Evolutionary conservation across 768 basidiomycete genomes (phyloP).

Genomic region (Tricholomella constricta): DNA sequence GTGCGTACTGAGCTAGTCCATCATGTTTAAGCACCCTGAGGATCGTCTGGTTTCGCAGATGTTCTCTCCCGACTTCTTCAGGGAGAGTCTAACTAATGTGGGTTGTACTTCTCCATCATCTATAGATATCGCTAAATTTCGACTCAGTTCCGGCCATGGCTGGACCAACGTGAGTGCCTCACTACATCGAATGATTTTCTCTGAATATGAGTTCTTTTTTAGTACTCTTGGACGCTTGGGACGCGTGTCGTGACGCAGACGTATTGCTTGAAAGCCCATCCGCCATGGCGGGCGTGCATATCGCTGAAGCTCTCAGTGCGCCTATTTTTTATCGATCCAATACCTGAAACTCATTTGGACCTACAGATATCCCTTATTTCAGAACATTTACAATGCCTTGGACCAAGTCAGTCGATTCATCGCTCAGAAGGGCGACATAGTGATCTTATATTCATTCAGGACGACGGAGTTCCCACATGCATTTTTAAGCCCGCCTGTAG

Average conservation of each 20-base stretch:
- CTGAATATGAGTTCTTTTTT: neutral
- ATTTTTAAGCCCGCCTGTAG: constrained; percentile 63
- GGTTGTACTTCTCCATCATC: constrained; percentile 15
- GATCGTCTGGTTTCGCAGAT: constrained; percentile 39
- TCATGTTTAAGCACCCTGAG: neutral
- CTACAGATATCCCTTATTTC: constrained; percentile 58
- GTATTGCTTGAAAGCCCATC: constrained; percentile 68
- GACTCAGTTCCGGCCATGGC: constrained; percentile 60
- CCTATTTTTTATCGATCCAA: constrained; percentile 6
- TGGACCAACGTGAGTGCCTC: constrained; percentile 55
- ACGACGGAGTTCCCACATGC: constrained; percentile 67
- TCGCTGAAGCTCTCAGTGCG: constrained; percentile 64
- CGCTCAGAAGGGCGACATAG: neutral
- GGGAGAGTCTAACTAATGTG: constrained; percentile 56
- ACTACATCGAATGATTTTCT: neutral
- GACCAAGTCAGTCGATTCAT: constrained; percentile 43
- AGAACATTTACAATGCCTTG: constrained; percentile 65
- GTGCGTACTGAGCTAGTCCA: constrained; percentile 19
- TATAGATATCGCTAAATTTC: constrained; percentile 1
- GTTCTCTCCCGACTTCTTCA: constrained; percentile 76
- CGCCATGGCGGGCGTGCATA: constrained; percentile 72
- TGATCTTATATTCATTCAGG: constrained; percentile 24
- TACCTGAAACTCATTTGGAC: constrained; percentile 22
- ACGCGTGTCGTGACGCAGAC: constrained; percentile 63
- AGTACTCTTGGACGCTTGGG: constrained; percentile 66